A percentile compares a stretch with the other conserved stretches of the same genome.
phyloP scores from a whole-genome alignment of 2,329 filamentous ascomycete genomes.

The Colletotrichum viniferum region DNA sequence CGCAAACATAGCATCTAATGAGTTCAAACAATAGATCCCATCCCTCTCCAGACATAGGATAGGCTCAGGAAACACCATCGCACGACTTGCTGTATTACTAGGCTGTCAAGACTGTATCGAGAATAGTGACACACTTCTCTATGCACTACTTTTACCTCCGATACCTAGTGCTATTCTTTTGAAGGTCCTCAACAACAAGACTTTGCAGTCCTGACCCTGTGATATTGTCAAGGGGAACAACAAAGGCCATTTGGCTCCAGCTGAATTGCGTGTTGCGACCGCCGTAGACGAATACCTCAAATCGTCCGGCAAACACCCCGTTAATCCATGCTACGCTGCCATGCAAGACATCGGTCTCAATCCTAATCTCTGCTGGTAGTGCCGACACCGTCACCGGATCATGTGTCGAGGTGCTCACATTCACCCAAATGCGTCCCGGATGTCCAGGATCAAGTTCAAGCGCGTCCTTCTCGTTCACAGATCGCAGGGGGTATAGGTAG shows the following conservation, averaged over 20 bases:
- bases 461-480: conserved; percentile 43
- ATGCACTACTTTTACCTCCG: neutral
- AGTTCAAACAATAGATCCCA: neutral
- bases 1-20: neutral
- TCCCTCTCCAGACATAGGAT: neutral
- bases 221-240: conserved; percentile 46
- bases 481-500: conserved; percentile 52
- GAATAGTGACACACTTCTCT: neutral
- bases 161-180: neutral
- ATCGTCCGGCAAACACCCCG: conserved; percentile 49
- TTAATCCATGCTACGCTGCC: conserved; percentile 55
- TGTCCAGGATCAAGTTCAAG: conserved; percentile 51
- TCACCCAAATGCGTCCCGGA: conserved; percentile 58
- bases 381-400: conserved; percentile 37
- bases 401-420: conserved; percentile 50
- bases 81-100: neutral
- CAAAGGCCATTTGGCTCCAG: conserved; percentile 63
- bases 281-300: conserved; percentile 59
- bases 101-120: neutral
- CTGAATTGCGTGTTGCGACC: conserved; percentile 55
- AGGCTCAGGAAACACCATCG: too few relatives aligned
- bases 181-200: neutral
- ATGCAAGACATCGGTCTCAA: conserved; percentile 47
- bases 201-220: neutral
- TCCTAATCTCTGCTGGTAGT: conserved; percentile 36